Base-by-base conservation (phyloP, 2,329 filamentous ascomycete genomes). In the Colletotrichum sidae region DNA sequence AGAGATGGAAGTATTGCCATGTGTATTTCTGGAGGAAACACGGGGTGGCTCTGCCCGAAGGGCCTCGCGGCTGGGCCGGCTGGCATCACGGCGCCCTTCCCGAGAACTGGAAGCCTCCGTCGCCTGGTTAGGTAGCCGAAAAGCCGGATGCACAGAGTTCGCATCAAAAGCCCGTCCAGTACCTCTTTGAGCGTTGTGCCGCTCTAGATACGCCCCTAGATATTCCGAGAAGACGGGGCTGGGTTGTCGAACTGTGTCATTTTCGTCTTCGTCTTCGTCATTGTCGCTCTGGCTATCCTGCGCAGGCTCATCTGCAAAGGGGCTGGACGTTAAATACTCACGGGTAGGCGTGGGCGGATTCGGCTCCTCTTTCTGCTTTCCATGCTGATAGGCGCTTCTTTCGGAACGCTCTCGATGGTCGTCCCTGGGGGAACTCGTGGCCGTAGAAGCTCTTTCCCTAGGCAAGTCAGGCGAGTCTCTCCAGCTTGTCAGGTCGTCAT, bases 111-210 rank as follows among this genome's bases (percentile, higher is more conserved):
- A 25, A 25, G 25, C 25, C 25, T 25, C 25, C 25, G 25, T 25
- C 25, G 25, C 25, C 25, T 25, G 25, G 4, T 25, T 25, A 25
- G 25, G 25, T 25, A 25, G 25, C n/a, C 25, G 34, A 35, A 67
- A 59, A 11, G 33, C 42, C 10, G 54, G 54, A 11, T 65, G 54
- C 2, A 59, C 10, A 17, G 52, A 67, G 8, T 35, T 38, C n/a
- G 34, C 51, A 13, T 65, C 60, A 9, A 65, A 51, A n/a, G 33
- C 38, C 11, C 15, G 11, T 4, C 41, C 54, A 7, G 51, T 33
- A 12, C 34, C 33, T 37, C 49, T 65, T 17, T 41, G 38, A 13
- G 37, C 17, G n/a, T 53, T 47, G 25, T 59, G 41, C 11, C 34
- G 54, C 9, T 60, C 47, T 38, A 59, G 54, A 37, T 50, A 55